Percentiles rank a stretch among this genome's conserved stretches.
These are phyloP conservation scores for Spatholobus suberectus DNA, from an alignment of 306 rosid genomes.

Conservation along the genomic window DNA sequence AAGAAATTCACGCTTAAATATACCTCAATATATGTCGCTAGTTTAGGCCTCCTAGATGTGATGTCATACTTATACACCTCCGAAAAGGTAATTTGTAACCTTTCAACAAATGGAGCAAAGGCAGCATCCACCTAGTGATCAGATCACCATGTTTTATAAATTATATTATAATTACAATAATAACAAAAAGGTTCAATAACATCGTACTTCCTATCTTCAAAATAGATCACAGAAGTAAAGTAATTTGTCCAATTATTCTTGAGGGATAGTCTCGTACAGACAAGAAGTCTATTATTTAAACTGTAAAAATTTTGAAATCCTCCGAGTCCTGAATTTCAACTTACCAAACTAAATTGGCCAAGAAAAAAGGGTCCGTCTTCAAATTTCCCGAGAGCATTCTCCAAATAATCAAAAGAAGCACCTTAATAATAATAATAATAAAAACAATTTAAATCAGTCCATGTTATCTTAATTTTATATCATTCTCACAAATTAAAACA, in stretches of 20 bases:
- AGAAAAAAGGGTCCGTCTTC: slow-evolving; percentile 68
- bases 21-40: slow-evolving; percentile 71
- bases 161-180: background rate
- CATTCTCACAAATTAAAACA: background rate
- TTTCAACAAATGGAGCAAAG: slow-evolving; percentile 65
- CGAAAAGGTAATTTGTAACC: slow-evolving; percentile 49
- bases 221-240: background rate
- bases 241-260: background rate
- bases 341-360: slow-evolving; percentile 63
- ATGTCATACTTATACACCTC: slow-evolving; percentile 55
- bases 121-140: slow-evolving; percentile 65
- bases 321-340: background rate
- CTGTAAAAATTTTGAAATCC: background rate
- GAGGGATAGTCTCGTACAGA: background rate
- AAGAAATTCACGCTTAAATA: background rate
- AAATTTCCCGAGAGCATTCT: slow-evolving; percentile 55
- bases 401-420: slow-evolving; percentile 67
- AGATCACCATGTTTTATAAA: slow-evolving; percentile 29
- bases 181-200: background rate
- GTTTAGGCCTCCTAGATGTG: slow-evolving; percentile 64
- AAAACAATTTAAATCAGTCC: background rate
- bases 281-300: background rate
- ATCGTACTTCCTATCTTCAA: background rate
- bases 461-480: background rate
- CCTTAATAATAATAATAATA: slow-evolving; percentile 27